Percentiles rank a stretch among this genome's conserved stretches.
Conservation (phyloP, 805 yeast species). For the Tetrapisispora fleetii region DNA sequence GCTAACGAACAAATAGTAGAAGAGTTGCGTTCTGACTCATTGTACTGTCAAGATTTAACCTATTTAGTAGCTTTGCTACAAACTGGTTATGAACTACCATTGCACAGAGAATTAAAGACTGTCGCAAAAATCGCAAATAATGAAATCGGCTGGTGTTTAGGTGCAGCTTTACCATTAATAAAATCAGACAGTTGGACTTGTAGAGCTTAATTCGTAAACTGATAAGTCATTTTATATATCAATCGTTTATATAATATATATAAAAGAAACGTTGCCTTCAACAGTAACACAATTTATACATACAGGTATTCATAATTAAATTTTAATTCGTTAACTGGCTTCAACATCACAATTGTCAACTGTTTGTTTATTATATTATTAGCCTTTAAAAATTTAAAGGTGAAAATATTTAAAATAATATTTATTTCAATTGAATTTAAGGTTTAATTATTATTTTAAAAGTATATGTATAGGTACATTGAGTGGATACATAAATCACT, state of each 20-base stretch:
- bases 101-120: slow-evolving; percentile 79
- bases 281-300: too few relatives aligned
- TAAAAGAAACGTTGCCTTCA: too few relatives aligned
- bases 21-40: slow-evolving; percentile 67
- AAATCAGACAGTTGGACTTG: slow-evolving; percentile 71
- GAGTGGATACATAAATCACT: too few relatives aligned
- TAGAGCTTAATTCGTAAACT: slow-evolving; percentile 6
- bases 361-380: too few relatives aligned
- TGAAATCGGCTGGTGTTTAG: slow-evolving; percentile 98
- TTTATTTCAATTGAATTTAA: too few relatives aligned
- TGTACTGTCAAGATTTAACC: slow-evolving; percentile 88
- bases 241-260: not conserved
- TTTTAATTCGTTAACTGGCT: too few relatives aligned
- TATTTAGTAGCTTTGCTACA: slow-evolving; percentile 86
- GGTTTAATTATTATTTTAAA: too few relatives aligned
- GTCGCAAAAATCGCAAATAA: slow-evolving; percentile 82
- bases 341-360: too few relatives aligned
- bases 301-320: too few relatives aligned
- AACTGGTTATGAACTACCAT: slow-evolving; percentile 94
- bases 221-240: not conserved
- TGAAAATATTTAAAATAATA: too few relatives aligned
- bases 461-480: too few relatives aligned
- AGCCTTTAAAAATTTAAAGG: too few relatives aligned
- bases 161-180: slow-evolving; percentile 88
- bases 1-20: not conserved